Percentiles rank a stretch among this genome's conserved stretches.
Conservation (phyloP, 345 rosid genomes). For the Geranium brycei region DNA sequence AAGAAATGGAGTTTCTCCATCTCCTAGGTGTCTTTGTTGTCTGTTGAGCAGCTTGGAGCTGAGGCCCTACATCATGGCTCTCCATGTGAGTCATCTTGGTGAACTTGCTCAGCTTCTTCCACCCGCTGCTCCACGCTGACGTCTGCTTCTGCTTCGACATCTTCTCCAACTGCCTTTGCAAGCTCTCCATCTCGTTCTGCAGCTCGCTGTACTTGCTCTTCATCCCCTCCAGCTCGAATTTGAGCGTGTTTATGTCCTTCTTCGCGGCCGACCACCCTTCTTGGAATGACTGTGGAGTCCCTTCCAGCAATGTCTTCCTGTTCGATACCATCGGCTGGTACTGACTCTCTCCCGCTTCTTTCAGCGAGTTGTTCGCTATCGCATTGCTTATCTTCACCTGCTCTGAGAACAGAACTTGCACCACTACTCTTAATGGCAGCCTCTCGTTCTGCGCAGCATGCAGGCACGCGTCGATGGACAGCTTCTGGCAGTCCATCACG, state of each 20-base stretch:
- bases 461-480: conserved; percentile 92
- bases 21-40: conserved; percentile 65
- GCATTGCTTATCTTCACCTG: conserved; percentile 88
- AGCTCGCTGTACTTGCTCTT: conserved; percentile 78
- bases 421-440: conserved; percentile 78
- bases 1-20: conserved; percentile 94
- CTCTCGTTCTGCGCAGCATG: conserved; percentile 96
- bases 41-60: conserved; percentile 37
- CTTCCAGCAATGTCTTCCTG: conserved; percentile 75
- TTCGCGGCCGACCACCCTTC: conserved; percentile 92
- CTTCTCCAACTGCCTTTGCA: conserved; percentile 80
- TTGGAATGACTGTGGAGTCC: conserved; percentile 84
- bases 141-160: conserved; percentile 52
- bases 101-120: conserved; percentile 85
- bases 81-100: conserved; percentile 58
- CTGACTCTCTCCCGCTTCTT: conserved; percentile 45
- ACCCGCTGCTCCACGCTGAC: conserved; percentile 71
- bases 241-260: conserved; percentile 82
- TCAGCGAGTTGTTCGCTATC: conserved; percentile 48
- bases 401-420: conserved; percentile 91
- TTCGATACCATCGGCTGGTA: conserved; percentile 68
- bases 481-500: conserved; percentile 94
- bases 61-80: conserved; percentile 44
- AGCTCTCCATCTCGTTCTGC: conserved; percentile 71
- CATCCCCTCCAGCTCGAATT: conserved; percentile 76